Percentiles rank a stretch among this genome's conserved stretches.
phyloP scores from a whole-genome alignment of 139 green algal species.

The Ostreobium quekettii region DNA sequence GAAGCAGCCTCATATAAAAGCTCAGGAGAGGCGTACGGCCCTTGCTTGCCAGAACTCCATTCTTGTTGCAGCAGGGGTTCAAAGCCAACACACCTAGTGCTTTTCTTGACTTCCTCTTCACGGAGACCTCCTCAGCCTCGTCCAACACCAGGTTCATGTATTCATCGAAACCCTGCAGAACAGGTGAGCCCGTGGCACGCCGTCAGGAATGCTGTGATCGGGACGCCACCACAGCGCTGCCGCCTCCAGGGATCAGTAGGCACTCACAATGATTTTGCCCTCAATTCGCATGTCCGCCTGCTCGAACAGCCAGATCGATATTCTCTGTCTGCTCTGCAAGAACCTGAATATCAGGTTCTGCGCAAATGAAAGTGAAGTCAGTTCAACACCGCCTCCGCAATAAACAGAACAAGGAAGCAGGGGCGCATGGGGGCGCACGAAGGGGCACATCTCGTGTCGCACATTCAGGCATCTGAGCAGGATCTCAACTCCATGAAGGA shows the following conservation, averaged over 20 bases:
- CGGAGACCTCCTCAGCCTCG: slow-evolving; percentile 92
- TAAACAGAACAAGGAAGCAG: no score
- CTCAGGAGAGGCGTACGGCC: not conserved
- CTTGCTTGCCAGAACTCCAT: not conserved
- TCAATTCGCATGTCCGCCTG: slow-evolving; percentile 89
- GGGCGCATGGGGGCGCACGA: no score
- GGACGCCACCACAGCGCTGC: no score
- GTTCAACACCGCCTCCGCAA: no score
- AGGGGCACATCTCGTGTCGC: no score
- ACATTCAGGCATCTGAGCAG: no score
- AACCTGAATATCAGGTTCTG: slow-evolving; percentile 77
- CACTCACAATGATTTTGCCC: slow-evolving; percentile 86
- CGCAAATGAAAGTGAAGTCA: not conserved
- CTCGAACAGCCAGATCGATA: slow-evolving; percentile 97
- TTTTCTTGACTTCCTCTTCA: slow-evolving; percentile 89
- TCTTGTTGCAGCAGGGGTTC: not conserved
- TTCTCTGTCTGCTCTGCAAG: slow-evolving; percentile 84
- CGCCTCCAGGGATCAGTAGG: no score
- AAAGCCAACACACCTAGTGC: slow-evolving; percentile 48
- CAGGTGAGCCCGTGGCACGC: not conserved
- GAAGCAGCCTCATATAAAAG: not conserved
- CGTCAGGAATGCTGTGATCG: not conserved
- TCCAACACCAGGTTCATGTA: slow-evolving; percentile 99
- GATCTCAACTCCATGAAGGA: no score
- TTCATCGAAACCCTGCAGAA: slow-evolving; percentile 85